These are phyloP conservation scores for Ichthyophthirius multifiliis DNA, from an alignment of 169 alveolate genomes.

Conservation along the genomic window DNA sequence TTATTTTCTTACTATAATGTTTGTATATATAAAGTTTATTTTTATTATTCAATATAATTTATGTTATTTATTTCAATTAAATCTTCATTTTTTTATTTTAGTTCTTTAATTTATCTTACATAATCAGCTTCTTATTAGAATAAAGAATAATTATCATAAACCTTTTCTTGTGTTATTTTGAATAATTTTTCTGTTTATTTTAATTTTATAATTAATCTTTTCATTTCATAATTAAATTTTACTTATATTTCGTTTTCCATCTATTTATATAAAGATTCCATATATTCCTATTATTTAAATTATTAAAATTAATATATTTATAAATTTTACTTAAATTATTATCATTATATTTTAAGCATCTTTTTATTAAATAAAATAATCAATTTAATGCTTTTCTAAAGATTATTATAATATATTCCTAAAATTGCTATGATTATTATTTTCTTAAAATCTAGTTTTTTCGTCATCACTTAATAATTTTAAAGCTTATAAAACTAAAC, in stretches of 20 bases:
- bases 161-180: background rate
- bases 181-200: background rate
- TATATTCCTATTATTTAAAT: background rate
- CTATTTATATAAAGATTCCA: background rate
- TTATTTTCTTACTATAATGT: background rate
- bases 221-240: background rate
- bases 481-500: background rate
- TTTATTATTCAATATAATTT: background rate
- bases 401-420: background rate
- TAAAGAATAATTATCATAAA: background rate
- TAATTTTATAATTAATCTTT: background rate
- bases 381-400: background rate
- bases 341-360: background rate
- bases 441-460: background rate
- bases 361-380: background rate
- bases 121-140: background rate
- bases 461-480: background rate
- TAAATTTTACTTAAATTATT: background rate
- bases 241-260: background rate
- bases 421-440: background rate
- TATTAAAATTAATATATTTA: background rate
- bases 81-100: background rate
- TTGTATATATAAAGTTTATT: background rate
- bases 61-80: background rate
- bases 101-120: background rate